Evolutionary conservation across 768 basidiomycete genomes (phyloP), one percentile per base, ranked within the genome.

Genomic region (Mycena venus): DNA sequence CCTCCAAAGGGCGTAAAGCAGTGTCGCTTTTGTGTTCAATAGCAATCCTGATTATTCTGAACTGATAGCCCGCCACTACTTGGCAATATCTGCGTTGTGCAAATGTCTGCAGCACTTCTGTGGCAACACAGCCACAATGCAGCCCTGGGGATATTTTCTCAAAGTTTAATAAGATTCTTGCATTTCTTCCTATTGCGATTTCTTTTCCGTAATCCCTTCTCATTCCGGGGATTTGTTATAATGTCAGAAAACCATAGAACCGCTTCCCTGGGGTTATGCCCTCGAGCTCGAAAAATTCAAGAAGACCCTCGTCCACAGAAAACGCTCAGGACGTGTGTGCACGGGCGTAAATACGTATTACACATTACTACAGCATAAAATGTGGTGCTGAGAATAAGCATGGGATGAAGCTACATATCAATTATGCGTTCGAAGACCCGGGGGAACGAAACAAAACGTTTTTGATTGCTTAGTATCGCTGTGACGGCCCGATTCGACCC

Each of bases 401-500:
- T 49, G 62, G 21, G 60, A 49, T 49, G 47, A 49, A 49, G 31
- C 44, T 31, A 64, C 31, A 49, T 23, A 64, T 49, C 62, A 64
- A 51, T 64, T 64, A 21, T 49, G 23, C 47, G 32, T 64, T 51
- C 62, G 62, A 49, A 49, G 62, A 32, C 62, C 31, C 31, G 62
- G 47, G n/a, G 47, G n/a, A 51, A 47, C 47, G 62, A 64, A 64
- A 49, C 44, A 49, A 55, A 27, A 40, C 49, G 15, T 23, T 51
- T 56, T 56, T 40, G 36, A 56, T 36, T 67, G 27, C 65, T 68
- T 34, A 70, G 51, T 70, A 70, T 38, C 58, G 44, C 68, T 61
- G 56, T 49, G 59, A 15, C 42, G 42, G n/a, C 42, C 69, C 69
- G 32, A 70, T 27, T 49, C 69, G 69, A 62, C 69, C 69, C 69